A percentile compares a stretch with the other conserved stretches of the same genome.
Evolutionary conservation across 2,329 filamentous ascomycete species (phyloP).

Genomic region (Fusarium praegraminearum): DNA sequence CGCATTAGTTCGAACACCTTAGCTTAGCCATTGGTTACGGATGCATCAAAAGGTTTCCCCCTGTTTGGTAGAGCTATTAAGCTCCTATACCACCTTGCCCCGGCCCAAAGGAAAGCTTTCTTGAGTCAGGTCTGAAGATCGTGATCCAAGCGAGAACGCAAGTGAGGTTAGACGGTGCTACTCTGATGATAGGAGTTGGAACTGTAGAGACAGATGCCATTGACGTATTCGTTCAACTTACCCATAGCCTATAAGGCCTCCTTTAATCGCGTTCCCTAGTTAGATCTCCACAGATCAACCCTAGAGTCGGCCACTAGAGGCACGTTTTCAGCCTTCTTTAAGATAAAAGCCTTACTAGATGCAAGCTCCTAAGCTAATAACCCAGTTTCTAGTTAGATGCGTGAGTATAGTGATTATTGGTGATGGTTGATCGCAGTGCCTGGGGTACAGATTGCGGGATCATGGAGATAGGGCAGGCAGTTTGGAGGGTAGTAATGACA

Average conservation of each 20-base stretch:
- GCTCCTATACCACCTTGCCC: conserved; percentile 3
- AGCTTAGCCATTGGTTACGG: conserved; percentile 6
- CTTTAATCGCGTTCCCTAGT: conserved; percentile 1
- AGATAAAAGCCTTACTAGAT: conserved; percentile 10
- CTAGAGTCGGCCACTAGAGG: conserved; percentile 8
- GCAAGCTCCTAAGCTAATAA: neutral
- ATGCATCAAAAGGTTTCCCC: conserved; percentile 12
- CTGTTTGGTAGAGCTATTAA: neutral
- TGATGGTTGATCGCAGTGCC: neutral
- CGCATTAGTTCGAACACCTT: neutral
- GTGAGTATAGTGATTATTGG: neutral
- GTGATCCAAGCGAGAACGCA: conserved; percentile 14
- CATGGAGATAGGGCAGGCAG: conserved; percentile 6
- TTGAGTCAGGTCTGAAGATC: conserved; percentile 33
- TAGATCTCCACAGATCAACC: conserved; percentile 12
- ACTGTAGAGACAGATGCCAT: conserved; percentile 1
- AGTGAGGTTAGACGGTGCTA: conserved; percentile 1
- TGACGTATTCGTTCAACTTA: neutral
- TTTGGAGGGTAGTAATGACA: conserved; percentile 24
- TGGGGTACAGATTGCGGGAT: conserved; percentile 12
- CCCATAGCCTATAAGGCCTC: neutral
- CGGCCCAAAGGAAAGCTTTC: conserved; percentile 4
- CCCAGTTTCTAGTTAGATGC: neutral
- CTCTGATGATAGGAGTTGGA: neutral
- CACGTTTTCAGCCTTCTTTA: conserved; percentile 14